Evolutionary conservation across 768 basidiomycete genomes (phyloP).

Genomic region (Epithele typhae): DNA sequence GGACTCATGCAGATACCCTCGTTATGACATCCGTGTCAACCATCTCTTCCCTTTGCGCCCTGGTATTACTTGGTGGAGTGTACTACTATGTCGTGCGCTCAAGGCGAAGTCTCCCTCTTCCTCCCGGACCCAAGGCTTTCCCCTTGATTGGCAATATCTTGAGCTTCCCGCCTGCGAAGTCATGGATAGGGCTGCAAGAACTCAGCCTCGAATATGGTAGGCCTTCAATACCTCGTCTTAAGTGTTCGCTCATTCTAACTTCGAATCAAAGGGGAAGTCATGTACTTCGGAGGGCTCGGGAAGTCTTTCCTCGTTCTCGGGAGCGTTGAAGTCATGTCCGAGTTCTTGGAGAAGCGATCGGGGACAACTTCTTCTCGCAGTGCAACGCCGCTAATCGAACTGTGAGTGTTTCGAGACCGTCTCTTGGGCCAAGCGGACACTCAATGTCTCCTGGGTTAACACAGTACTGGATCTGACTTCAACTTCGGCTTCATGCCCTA

Average conservation of each 20-base stretch:
- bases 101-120: no score
- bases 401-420: slow-evolving; percentile 1
- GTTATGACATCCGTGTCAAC: no score
- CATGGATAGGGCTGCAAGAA: slow-evolving; percentile 1
- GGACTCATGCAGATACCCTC: no score
- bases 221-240: neutral
- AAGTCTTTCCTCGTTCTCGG: slow-evolving; percentile 3
- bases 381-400: neutral
- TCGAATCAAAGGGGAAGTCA: slow-evolving; percentile 5
- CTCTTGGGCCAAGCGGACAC: neutral
- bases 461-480: slow-evolving; percentile 2
- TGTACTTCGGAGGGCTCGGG: slow-evolving; percentile 6
- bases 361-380: slow-evolving; percentile 11
- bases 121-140: slow-evolving; percentile 4
- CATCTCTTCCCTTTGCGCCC: no score
- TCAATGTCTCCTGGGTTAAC: no score
- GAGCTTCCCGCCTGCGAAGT: neutral
- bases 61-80: no score
- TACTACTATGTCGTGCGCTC: no score
- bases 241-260: neutral
- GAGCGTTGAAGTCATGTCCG: neutral
- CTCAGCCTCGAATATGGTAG: neutral
- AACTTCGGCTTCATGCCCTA: slow-evolving; percentile 5
- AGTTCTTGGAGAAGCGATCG: slow-evolving; percentile 10
- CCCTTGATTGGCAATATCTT: slow-evolving; percentile 8